Evolutionary conservation across 208 protist species (phyloP).

Genomic region (Leishmania aethiopica): DNA sequence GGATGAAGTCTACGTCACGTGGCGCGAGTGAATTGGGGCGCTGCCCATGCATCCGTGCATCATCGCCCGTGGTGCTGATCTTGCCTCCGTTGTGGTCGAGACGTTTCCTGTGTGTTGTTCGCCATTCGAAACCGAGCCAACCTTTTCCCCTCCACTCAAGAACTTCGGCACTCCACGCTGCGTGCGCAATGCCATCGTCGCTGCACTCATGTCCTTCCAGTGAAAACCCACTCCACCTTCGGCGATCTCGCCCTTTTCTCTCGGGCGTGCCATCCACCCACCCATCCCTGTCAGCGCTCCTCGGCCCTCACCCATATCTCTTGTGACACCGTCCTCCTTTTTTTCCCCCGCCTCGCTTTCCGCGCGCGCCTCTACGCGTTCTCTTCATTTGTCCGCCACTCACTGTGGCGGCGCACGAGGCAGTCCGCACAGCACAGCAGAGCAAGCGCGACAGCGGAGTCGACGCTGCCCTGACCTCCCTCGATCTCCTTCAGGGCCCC

Average conservation of each 20-base stretch:
- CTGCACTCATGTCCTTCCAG: background rate
- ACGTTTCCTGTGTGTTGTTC: background rate
- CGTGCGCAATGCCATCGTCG: background rate
- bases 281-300: background rate
- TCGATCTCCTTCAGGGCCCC: background rate
- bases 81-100: background rate
- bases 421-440: background rate
- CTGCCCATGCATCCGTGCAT: background rate
- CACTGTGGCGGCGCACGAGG: background rate
- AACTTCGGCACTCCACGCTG: background rate
- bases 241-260: no score
- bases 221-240: background rate
- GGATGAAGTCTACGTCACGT: constrained; percentile 95
- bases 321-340: background rate
- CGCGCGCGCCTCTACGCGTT: background rate
- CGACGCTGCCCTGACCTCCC: background rate
- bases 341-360: background rate
- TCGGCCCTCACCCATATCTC: background rate
- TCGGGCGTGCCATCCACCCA: background rate
- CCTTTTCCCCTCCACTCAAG: background rate
- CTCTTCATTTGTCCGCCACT: background rate
- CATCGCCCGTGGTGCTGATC: no score
- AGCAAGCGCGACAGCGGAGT: background rate
- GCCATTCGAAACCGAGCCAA: background rate
- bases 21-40: constrained; percentile 57